Base-by-base conservation (phyloP, 192 early-diverging fungal genomes). In the Rhizophagus sp. region DNA sequence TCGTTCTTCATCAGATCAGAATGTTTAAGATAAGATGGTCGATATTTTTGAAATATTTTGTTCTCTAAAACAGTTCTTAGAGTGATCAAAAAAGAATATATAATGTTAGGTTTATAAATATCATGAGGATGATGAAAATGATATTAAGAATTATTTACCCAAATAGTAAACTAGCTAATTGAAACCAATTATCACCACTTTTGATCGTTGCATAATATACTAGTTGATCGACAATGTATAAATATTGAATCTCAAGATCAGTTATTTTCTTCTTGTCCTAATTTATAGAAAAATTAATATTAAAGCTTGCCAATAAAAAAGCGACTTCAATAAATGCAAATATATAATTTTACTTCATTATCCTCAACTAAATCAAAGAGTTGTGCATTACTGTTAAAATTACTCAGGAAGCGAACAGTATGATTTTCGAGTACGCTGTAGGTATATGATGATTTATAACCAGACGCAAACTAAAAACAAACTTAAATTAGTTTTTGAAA, bases 181-280 rank as follows among this genome's bases (percentile, higher is more conserved):
- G 88, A 49, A 93, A 84, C 83, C 90, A 95, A 75, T 87, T 88
- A 64, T 94, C 92, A 0, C 91, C 87, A 13, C 90, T 92, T 75
- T 94, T 92, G 52, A 92, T 89, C 2, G 94, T 94, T n/a, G 90
- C 90, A 83, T 90, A 93, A 62, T 93, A 91, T 36, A 93, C 88
- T 22, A 95, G 82, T 78, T 95, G 90, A 83, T 95, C 93, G 3
- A 94, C 90, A 70, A 95, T 89, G 78, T 92, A 93, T 34, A 87
- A 81, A 78, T 92, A 95, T 62, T 88, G 82, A 71, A 95, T 92
- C 62, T 88, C 90, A 11, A 90, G 66, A 27, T 94, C 92, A 61
- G 82, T 83, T 69, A 88, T 65, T 73, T 84, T 87, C 27, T 81
- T 79, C 65, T 87, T 84, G 17, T 83, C 83, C 69, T 68, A 57